Percentiles rank a stretch among this genome's conserved stretches.
These are phyloP conservation scores for Schoenoplectus tabernaemontani DNA, from an alignment of 202 grass and related monocot species.

Conservation along the genomic window DNA sequence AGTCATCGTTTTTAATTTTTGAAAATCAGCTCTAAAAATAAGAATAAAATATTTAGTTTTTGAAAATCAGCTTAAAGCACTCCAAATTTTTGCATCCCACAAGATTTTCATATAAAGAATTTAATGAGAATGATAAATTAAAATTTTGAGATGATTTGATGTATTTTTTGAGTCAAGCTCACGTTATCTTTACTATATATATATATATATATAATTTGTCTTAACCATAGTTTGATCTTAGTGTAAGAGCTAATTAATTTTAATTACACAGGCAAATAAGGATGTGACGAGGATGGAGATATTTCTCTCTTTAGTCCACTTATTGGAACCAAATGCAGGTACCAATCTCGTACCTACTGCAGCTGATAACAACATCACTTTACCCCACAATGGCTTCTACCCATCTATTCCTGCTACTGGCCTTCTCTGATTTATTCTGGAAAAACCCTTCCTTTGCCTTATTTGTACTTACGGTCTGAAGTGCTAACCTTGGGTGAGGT, in stretches of 20 bases:
- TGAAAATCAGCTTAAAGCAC: too few relatives aligned
- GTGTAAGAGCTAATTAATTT: not conserved
- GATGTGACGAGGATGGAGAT: constrained; percentile 59
- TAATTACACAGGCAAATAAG: constrained; percentile 38
- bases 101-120: too few relatives aligned
- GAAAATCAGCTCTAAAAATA: too few relatives aligned
- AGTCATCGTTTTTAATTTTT: too few relatives aligned
- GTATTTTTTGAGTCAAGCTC: too few relatives aligned
- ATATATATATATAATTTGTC: too few relatives aligned
- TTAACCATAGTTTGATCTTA: constrained; percentile 1
- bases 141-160: too few relatives aligned
- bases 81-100: too few relatives aligned
- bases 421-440: constrained; percentile 22
- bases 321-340: constrained; percentile 38
- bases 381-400: constrained; percentile 18
- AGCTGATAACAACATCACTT: constrained; percentile 34
- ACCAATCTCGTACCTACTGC: constrained; percentile 20
- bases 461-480: constrained; percentile 14
- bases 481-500: constrained; percentile 19
- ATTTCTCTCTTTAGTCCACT: constrained; percentile 50
- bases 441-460: constrained; percentile 17
- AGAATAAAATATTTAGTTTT: too few relatives aligned
- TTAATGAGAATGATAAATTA: too few relatives aligned
- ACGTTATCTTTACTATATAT: too few relatives aligned
- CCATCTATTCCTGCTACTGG: constrained; percentile 36